Base-by-base conservation (phyloP, 2,329 filamentous ascomycete genomes). In the Pestalotiopsis sp. region DNA sequence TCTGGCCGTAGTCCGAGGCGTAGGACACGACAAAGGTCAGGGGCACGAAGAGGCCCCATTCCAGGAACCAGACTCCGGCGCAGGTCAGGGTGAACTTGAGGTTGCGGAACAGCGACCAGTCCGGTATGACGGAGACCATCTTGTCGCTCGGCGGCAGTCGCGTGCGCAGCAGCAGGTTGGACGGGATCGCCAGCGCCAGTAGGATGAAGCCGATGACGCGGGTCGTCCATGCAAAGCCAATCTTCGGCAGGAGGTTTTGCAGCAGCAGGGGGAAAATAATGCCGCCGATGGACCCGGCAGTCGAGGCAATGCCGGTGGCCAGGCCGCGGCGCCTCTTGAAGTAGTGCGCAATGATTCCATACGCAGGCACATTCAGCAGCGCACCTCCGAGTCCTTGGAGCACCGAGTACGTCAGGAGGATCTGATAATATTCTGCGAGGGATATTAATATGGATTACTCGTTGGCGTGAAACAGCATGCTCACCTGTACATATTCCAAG, bases 231-330 rank as follows among this genome's bases (percentile, higher is more conserved):
- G 78, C 81, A 64, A 86, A 87, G 2, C 85, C 85, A 9, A 86
- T 75, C 9, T 71, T 76, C 0, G 83, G 83, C 9, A 87, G 79
- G n/a, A 86, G 78, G 25, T 78, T 75, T 69, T 84, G 82, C 57
- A 87, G 75, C 66, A 85, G 74, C 12, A 87, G 75, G 1, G 85
- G 85, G 66, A 92, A 92, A 1, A 89, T 80, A 25, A 93, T 86
- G n/a, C 91, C 92, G 31, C 91, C 91, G 13, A 92, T 80, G 17
- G 89, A 90, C 20, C 90, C 90, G 0, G 93, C 92, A 0, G 91
- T 91, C 4, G 91, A 88, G n/a, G 93, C 93, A 57, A 97, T 84
- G n/a, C 94, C 94, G 0, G 92, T 95, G 7, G 93, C 93, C 57
- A 92, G 86, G 2, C 91, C 94, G 14, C 94, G 89, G 64, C 89